Evolutionary conservation across 2,329 filamentous ascomycete genomes (phyloP), one percentile per base, ranked within the genome.

Genomic region (Beauveria asiatica): DNA sequence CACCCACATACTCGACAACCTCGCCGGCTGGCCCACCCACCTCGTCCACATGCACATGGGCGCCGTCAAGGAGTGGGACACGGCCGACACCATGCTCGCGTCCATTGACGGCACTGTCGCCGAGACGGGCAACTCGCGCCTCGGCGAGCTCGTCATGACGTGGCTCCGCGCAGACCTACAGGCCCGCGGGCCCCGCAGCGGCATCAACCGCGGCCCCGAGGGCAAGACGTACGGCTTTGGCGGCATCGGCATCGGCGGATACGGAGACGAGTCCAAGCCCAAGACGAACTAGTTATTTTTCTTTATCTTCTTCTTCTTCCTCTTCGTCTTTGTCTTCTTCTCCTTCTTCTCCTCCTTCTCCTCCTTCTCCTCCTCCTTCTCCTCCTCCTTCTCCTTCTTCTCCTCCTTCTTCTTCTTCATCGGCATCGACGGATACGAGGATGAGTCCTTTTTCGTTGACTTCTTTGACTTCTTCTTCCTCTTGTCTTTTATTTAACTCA

Each of bases 31-130:
- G 94, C 94, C 94, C 7, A 96, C 90, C 1, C 92, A 99, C 75
- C 79, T 99, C 42, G 92, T 96, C 54, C 93, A 97, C 72, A 97
- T 99, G 93, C 88, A 92, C 70, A 73, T 96, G 51, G 94, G 94
- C 30, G 84, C 81, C 63, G 88, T 97, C 64, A 92, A 90, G 78
- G 89, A 95, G 73, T 95, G 87, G 86, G 93, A 92, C 1, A 76
- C 78, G 41, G 84, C 93, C 49, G 85, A 87, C 59, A 76, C 79
- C 39, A 92, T 94, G 76, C 78, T 90, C 55, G 76, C 80, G 19
- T 72, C 74, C 27, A 77, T 83, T 23, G 73, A 74, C 46, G 67
- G 68, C 45, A 70, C 70, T 41, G 69, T 74, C 23, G 72, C 67
- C 16, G 64, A 61, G 10, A 69, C 73, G 3, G 92, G 92, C 41